Evolutionary conservation across 768 basidiomycete species (phyloP).

Genomic region (Lactarius vividus): DNA sequence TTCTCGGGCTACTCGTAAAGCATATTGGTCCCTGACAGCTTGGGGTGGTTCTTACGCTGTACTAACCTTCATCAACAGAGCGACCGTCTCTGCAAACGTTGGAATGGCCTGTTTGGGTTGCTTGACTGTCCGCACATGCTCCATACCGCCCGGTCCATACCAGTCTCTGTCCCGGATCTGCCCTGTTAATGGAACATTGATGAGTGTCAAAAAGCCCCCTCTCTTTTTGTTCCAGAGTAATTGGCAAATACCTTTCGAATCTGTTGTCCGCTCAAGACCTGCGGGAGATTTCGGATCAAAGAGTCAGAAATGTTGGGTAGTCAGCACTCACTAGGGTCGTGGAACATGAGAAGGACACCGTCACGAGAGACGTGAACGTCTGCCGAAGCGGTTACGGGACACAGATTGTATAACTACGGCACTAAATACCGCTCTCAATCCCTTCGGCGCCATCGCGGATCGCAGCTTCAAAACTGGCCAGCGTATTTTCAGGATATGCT

Average conservation of each 20-base stretch:
- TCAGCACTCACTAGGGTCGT: constrained; percentile 69
- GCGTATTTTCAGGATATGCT: constrained; percentile 88
- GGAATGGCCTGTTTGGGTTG: constrained; percentile 87
- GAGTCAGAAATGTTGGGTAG: not conserved
- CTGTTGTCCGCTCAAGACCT: constrained; percentile 81
- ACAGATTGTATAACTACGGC: constrained; percentile 18
- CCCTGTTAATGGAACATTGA: constrained; percentile 41
- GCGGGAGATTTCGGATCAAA: constrained; percentile 15
- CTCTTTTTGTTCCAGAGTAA: not conserved
- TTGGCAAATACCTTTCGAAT: constrained; percentile 56
- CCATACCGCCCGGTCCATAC: constrained; percentile 52
- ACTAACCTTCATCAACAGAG: constrained; percentile 69
- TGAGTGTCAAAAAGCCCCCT: constrained; percentile 2
- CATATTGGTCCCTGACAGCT: constrained; percentile 9
- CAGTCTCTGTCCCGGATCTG: constrained; percentile 52
- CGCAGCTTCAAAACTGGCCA: constrained; percentile 92
- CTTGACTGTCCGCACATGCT: constrained; percentile 77
- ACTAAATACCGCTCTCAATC: constrained; percentile 91
- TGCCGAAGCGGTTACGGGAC: constrained; percentile 55
- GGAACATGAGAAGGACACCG: constrained; percentile 90
- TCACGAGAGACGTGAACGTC: constrained; percentile 95
- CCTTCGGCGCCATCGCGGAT: constrained; percentile 94
- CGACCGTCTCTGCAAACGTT: constrained; percentile 82
- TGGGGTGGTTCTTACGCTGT: constrained; percentile 27
- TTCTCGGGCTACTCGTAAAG: constrained; percentile 58